Evolutionary conservation across 78 protist genomes (phyloP).

Genomic region (Pigoraptor vietnamica): DNA sequence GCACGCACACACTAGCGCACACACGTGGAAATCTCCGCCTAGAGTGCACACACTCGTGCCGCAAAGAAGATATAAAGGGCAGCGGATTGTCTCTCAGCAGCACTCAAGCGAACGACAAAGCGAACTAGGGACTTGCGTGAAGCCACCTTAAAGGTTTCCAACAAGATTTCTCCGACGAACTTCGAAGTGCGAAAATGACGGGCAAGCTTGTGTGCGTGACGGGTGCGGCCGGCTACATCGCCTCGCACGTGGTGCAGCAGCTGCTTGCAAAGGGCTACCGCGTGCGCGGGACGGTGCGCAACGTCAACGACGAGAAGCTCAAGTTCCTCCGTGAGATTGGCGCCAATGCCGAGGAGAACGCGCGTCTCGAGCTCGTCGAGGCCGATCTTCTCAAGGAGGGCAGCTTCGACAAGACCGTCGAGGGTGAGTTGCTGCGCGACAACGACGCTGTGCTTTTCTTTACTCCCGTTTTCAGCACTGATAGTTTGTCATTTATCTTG

Average conservation of each 20-base stretch:
- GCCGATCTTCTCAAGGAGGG: constrained; percentile 1
- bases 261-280: constrained; percentile 9
- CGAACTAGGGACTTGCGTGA: background rate
- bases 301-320: background rate
- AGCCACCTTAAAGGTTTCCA: too few species aligned
- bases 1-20: background rate
- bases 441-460: constrained; percentile 5
- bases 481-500: background rate
- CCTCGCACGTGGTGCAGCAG: constrained; percentile 13
- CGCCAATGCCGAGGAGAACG: background rate
- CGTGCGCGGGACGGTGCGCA: constrained; percentile 17
- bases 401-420: constrained; percentile 6
- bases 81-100: background rate
- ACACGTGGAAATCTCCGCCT: background rate
- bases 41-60: background rate
- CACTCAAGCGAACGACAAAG: background rate
- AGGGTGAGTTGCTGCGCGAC: background rate
- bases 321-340: background rate
- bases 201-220: background rate
- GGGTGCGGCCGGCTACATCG: constrained; percentile 17
- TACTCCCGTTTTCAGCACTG: background rate
- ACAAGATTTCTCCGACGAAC: too few species aligned
- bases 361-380: constrained; percentile 12
- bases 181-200: background rate
- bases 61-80: too few species aligned